Base-by-base conservation (phyloP, 176 grass and related monocot genomes). In the Paspalum notatum region DNA sequence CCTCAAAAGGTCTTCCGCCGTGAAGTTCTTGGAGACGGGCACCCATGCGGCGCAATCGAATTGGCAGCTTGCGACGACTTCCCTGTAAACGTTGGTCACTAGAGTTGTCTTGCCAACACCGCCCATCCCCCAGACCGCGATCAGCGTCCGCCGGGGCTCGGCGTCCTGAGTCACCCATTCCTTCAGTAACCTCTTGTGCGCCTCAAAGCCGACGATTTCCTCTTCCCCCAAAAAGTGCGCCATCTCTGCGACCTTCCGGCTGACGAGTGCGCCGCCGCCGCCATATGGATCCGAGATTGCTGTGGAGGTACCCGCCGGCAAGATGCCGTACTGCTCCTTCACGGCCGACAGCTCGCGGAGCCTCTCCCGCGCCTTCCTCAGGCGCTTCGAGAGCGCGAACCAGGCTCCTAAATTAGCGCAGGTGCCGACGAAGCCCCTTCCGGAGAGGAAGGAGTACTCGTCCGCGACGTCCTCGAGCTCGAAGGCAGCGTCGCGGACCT, bases 71-170 rank as follows among this genome's bases (percentile, higher is more conserved):
- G 64, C 77, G 5, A 24, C 56, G 7, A 53, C 53, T 41, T 55
- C 41, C 50, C 63, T 90, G 80, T 44, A 82, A 16, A 83, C 24
- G 4, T 20, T 74, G 16, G 65, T 85, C 40, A 73, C 80, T 3
- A 90, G 77, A 41, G 87, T 84, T 5, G 87, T 89, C 70, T 89
- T 89, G 27, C 87, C 87, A 62, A 84, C 75, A 2, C 82, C 87
- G 39, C 87, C 82, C 76, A 75, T 89, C 8, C 76, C 87, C 62
- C 47, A 72, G 11, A 89, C 82, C 0, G 82, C 2, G 10, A 85
- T 10, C 65, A 85, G 18, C 24, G 46, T 47, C 15, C 54, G 55
- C 17, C 43, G 71, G 10, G 77, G 11, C 46, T 81, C 64, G 1
- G 26, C 6, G 13, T 72, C 54, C 42, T 66, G 47, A 4, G 47